Base-by-base conservation (phyloP, 495 filamentous ascomycete species). In the Parmelia sp. region DNA sequence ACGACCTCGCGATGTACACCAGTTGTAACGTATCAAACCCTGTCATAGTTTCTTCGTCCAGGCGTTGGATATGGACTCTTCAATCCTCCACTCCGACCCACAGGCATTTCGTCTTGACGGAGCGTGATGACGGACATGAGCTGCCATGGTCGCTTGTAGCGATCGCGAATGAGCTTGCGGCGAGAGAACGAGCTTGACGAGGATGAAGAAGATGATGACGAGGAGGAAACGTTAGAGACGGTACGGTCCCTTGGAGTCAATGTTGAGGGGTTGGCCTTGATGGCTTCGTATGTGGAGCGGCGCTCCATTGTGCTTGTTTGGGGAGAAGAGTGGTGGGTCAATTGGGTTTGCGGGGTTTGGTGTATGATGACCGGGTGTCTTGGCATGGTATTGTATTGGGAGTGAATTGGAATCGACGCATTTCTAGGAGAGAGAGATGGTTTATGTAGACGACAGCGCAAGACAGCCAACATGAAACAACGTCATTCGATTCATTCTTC, bases 91-190 rank as follows among this genome's bases (percentile, higher is more conserved):
- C 45, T 68, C 9, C 53, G 35, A 1, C 25, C 23, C 40, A 36
- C 45, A 17, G 62, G 66, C 39, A 45, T 19, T 25, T 65, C 66
- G 21, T 68, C 66, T 33, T 63, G 49, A 33, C 57, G 57, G n/a
- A 65, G 58, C 6, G 58, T 66, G 53, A 68, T 55, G 40, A 62
- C 58, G 5, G 66, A 58, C 17, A 68, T 45, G 40, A 65, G 58
- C 51, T 68, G 66, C 66, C 66, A 68, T 15, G 66, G 66, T 25
- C 66, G 49, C 53, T 51, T 68, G 58, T 51, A 61, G 51, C 49
- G 64, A 17, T 51, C 57, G 17, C 47, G 56, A 42, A 58, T 64
- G 45, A 35, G 42, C 33, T 60, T 56, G 37, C 63, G 58, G 25
- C 58, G 57, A 25, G 62, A 65, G 27, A 49, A 35, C 12, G 53